phyloP scores from a whole-genome alignment of 139 green algal genomes.

The Pycnococcus provasolii region DNA sequence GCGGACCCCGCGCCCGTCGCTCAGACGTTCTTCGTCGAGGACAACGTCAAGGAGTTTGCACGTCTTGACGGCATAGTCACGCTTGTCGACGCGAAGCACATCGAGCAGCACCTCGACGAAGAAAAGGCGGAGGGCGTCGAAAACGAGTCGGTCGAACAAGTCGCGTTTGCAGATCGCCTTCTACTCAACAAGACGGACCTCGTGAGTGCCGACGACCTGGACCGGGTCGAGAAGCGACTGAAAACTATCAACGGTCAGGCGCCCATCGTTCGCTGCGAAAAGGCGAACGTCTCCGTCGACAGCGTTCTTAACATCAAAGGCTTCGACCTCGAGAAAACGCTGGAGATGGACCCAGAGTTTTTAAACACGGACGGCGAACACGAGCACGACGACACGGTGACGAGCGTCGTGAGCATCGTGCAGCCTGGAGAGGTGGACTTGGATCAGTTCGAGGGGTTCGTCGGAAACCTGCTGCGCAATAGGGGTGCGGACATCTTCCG shows the following conservation, averaged over 20 bases:
- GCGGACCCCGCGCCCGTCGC: constrained; percentile 70
- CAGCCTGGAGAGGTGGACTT: constrained; percentile 44
- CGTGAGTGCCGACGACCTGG: constrained; percentile 34
- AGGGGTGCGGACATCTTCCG: constrained; percentile 68
- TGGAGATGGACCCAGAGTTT: constrained; percentile 53
- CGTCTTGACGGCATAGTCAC: constrained; percentile 58
- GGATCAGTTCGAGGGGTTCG: constrained; percentile 54
- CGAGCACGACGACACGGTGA: constrained; percentile 58
- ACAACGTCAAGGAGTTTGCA: constrained; percentile 38
- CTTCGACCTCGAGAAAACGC: constrained; percentile 45
- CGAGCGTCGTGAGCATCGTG: constrained; percentile 43
- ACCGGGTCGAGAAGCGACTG: constrained; percentile 32
- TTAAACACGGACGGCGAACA: constrained; percentile 42
- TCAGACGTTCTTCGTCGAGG: constrained; percentile 82
- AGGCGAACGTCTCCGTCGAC: constrained; percentile 39
- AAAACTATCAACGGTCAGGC: constrained; percentile 21
- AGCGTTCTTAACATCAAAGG: constrained; percentile 38
- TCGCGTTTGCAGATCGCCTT: constrained; percentile 76
- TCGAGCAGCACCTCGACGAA: constrained; percentile 65
- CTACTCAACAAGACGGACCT: constrained; percentile 81
- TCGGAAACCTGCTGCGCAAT: constrained; percentile 43
- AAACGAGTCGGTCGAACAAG: constrained; percentile 53
- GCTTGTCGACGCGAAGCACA: constrained; percentile 68
- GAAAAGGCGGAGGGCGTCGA: constrained; percentile 64
- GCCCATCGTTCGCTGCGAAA: constrained; percentile 36